phyloP scores from a whole-genome alignment of 2,329 filamentous ascomycete species.

The Fusarium subglutinans region DNA sequence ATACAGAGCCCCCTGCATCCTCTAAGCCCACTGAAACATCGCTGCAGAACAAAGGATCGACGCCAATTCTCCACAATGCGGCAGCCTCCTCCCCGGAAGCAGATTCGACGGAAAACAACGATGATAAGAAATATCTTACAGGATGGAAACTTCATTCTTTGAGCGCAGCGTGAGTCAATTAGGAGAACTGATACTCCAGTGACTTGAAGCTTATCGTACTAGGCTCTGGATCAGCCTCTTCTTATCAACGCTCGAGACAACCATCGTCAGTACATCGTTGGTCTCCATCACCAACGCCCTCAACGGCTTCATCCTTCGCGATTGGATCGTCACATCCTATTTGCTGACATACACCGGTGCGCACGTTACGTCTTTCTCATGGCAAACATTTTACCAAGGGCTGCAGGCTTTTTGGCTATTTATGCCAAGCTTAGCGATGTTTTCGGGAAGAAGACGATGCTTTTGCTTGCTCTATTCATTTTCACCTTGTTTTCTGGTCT shows the following conservation, averaged over 20 bases:
- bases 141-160: neutral
- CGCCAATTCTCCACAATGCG: neutral
- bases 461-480: neutral
- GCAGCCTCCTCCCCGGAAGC: neutral
- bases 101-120: neutral
- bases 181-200: accelerated
- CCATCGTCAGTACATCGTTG: slow-evolving; percentile 7
- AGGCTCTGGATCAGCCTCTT: neutral
- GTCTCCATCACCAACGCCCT: slow-evolving; percentile 4
- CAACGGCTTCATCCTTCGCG: slow-evolving; percentile 5
- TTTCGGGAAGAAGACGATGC: slow-evolving; percentile 9
- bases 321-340: slow-evolving; percentile 14
- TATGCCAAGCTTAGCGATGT: slow-evolving; percentile 4
- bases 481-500: slow-evolving; percentile 8
- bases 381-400: accelerated
- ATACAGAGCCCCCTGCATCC: accelerated
- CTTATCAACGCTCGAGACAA: slow-evolving; percentile 1
- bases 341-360: neutral
- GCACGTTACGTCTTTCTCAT: accelerated
- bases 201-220: neutral
- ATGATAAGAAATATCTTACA: neutral
- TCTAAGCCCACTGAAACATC: neutral
- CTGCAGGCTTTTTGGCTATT: neutral
- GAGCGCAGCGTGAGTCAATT: neutral
- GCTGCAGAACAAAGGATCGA: neutral